These are phyloP conservation scores for Sphenostylis stenocarpa DNA, from an alignment of 306 rosid genomes.

Conservation along the genomic window DNA sequence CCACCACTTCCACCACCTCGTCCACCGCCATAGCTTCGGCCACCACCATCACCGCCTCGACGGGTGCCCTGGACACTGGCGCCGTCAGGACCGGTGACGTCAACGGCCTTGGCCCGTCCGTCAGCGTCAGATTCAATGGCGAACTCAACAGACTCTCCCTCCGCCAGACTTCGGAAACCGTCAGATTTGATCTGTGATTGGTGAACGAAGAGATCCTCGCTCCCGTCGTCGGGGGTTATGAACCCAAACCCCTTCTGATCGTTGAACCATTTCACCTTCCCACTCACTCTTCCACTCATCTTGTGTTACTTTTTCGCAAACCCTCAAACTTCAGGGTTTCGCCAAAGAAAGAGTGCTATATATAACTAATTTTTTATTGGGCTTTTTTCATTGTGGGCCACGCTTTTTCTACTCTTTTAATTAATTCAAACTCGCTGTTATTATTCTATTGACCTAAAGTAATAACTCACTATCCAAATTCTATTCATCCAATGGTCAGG, in stretches of 20 bases:
- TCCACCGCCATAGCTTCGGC: not conserved
- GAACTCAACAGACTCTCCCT: constrained; percentile 79
- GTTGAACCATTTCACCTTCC: constrained; percentile 93
- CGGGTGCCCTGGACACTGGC: constrained; percentile 62
- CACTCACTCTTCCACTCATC: constrained; percentile 58
- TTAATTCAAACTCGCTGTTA: not conserved
- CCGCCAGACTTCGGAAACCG: constrained; percentile 79
- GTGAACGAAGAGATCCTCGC: constrained; percentile 82
- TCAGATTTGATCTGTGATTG: constrained; percentile 78
- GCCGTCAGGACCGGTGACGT: constrained; percentile 74
- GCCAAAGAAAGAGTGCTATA: not conserved
- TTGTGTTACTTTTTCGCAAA: not conserved
- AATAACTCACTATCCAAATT: not conserved
- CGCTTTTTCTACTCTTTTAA: not conserved
- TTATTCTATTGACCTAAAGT: not conserved
- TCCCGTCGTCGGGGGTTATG: constrained; percentile 79
- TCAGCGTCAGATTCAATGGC: constrained; percentile 53
- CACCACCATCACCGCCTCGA: constrained; percentile 31
- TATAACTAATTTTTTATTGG: not conserved
- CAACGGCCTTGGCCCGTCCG: constrained; percentile 85
- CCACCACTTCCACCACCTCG: not conserved
- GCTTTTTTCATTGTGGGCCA: constrained; percentile 26
- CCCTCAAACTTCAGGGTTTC: not conserved
- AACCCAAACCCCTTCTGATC: constrained; percentile 88
- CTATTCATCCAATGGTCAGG: constrained; percentile 26